Evolutionary conservation across 768 basidiomycete genomes (phyloP), one percentile per base, ranked within the genome.

Genomic region (Rhodotorula toruloides): DNA sequence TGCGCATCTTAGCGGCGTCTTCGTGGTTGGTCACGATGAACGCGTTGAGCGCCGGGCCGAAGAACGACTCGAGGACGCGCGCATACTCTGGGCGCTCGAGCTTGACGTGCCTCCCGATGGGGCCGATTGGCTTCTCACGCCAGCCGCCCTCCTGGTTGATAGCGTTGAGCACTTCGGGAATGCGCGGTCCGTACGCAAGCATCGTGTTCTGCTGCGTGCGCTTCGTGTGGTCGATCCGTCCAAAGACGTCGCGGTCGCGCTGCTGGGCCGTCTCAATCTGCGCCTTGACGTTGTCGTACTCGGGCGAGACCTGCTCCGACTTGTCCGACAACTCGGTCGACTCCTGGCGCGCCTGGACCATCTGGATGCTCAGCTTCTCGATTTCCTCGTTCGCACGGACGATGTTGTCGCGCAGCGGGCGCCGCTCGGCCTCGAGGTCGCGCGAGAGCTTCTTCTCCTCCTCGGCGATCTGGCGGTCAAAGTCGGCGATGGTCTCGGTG

Each of bases 101-200:
- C 72, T 85, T 87, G 73, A 97, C 87, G 75, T 84, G 82, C 54
- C 83, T 67, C 0, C 94, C 94, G 32, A 97, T 79, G 0, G 94
- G 94, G 0, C 80, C 78, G 34, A 81, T 62, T 4, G 79, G 79
- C 53, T 63, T 72, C 19, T 69, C 62, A 27, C 69, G 65, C 57
- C 67, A 70, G 72, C 77, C 74, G 25, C 66, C 57, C 52, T 61
- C 72, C 14, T n/a, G 19, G 4, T 74, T 36, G 34, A 81, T 78
- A 27, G 75, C 77, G 9, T 62, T 32, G 31, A 77, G 16, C 43
- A 79, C 65, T 3, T 61, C 50, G 25, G 74, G 61, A 3, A 78
- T 39, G 39, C 66, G 65, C 2, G 54, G 27, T 2, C 79, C 79
- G 61, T 72, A 81, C 3, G 71, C 70, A 11, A 61, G 57, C 3